Percentiles rank a stretch among this genome's conserved stretches.
Conservation (phyloP, 345 rosid genomes). For the Hibiscus mutabilis region DNA sequence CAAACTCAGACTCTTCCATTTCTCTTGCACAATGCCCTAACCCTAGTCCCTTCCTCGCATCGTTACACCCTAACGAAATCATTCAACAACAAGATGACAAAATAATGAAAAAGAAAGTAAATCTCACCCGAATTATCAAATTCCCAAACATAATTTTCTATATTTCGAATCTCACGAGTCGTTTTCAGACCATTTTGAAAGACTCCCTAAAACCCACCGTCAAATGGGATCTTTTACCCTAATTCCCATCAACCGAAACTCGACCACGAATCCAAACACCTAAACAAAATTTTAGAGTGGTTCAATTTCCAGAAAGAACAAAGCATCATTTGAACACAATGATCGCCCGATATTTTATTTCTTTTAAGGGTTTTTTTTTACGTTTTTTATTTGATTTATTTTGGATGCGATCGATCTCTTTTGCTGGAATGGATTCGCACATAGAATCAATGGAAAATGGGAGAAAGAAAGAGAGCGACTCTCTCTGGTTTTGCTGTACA, state of each 20-base stretch:
- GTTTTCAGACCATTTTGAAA: slow-evolving; percentile 15
- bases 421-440: slow-evolving; percentile 36
- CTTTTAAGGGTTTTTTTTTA: background rate
- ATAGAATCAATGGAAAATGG: background rate
- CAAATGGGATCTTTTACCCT: slow-evolving; percentile 19
- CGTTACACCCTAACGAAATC: slow-evolving; percentile 44
- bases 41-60: slow-evolving; percentile 43
- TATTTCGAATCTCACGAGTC: slow-evolving; percentile 13
- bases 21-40: slow-evolving; percentile 32
- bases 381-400: slow-evolving; percentile 6
- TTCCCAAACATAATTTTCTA: background rate
- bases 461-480: slow-evolving; percentile 11
- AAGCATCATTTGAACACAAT: background rate
- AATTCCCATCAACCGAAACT: slow-evolving; percentile 2
- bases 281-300: background rate
- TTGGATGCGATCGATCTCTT: slow-evolving; percentile 29
- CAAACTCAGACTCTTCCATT: slow-evolving; percentile 66
- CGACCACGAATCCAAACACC: slow-evolving; percentile 19
- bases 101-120: slow-evolving; percentile 1
- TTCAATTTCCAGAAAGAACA: slow-evolving; percentile 8
- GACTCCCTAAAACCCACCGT: slow-evolving; percentile 21
- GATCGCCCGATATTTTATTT: background rate
- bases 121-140: slow-evolving; percentile 5
- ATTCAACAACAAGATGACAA: slow-evolving; percentile 10
- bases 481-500: slow-evolving; percentile 41